Base-by-base conservation (phyloP, 345 rosid species). In the Euclidium syriacum region DNA sequence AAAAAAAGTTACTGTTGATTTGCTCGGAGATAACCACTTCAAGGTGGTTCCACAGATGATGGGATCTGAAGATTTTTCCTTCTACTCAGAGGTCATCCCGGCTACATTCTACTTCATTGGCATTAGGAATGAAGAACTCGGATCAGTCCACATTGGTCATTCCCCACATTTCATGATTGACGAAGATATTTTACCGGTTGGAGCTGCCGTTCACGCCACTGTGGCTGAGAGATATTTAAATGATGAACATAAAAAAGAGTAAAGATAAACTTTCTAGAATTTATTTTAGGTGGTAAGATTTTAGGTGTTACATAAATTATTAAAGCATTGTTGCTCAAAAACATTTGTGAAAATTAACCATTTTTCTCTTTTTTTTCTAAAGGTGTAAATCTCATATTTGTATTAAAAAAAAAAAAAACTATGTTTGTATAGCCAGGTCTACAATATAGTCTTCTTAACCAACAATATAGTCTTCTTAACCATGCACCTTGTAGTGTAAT, bases 41-140 rank as follows among this genome's bases (percentile, higher is more conserved):
- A 74, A 75, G 38, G 73, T 80, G 52, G 88, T 86, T 15, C 88
- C 80, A 9, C 90, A 89, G 0, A 75, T 85, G 81, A 91, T 91
- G 98, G 98, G 95, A 12, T 95, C 98, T 0, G 98, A 91, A 75
- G 98, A 91, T 71, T 91, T 88, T 63, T 80, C 95, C 12, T 91
- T 91, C 62, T 91, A 84, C 77, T 65, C 96, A 1, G 74, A 84
- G 64, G 69, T 74, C 12, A 80, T 84, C 27, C 96, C 96, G 0
- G 84, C 90, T 1, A 87, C 95, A 7, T 88, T 91, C 68, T 91
- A 76, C 71, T 88, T 84, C 71, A 77, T 91, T 12, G 96, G 98
- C n/a, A 76, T 88, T 8, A 73, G 88, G 72, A 91, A 88, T 41
- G 95, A 91, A 66, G 70, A 84, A 1, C 58, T 88, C 12, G 96